phyloP scores from a whole-genome alignment of 2,329 filamentous ascomycete species.

The Chaetomium olivaceum region DNA sequence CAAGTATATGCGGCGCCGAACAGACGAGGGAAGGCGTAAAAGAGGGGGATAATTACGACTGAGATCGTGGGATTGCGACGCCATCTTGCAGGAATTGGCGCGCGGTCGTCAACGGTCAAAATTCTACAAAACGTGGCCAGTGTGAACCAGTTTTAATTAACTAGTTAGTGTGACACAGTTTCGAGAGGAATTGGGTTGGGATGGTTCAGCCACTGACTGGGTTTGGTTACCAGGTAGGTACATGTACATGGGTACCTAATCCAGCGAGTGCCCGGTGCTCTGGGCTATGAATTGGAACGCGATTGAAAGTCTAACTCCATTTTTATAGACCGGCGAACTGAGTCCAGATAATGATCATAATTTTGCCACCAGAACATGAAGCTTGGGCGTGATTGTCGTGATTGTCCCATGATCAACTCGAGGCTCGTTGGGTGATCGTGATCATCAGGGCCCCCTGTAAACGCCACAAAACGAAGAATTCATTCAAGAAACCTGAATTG shows the following conservation, averaged over 20 bases:
- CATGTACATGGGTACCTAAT: background rate
- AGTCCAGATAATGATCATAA: background rate
- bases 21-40: background rate
- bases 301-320: background rate
- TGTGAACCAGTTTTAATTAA: no score
- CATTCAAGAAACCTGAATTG: no score
- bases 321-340: background rate
- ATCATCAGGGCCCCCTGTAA: background rate
- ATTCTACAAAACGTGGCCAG: background rate
- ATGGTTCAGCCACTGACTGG: background rate
- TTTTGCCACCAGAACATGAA: background rate
- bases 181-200: background rate
- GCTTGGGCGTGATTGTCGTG: no score
- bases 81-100: background rate
- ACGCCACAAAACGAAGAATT: no score
- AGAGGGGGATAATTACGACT: background rate
- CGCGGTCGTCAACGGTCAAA: background rate
- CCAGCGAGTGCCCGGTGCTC: background rate
- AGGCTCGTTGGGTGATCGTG: background rate
- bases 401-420: background rate
- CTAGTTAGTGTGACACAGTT: background rate
- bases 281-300: no score
- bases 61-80: background rate
- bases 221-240: background rate
- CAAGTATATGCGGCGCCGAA: conserved; percentile 4